Conservation (phyloP, 2,329 filamentous ascomycete species). For the Sclerotinia nivalis region DNA sequence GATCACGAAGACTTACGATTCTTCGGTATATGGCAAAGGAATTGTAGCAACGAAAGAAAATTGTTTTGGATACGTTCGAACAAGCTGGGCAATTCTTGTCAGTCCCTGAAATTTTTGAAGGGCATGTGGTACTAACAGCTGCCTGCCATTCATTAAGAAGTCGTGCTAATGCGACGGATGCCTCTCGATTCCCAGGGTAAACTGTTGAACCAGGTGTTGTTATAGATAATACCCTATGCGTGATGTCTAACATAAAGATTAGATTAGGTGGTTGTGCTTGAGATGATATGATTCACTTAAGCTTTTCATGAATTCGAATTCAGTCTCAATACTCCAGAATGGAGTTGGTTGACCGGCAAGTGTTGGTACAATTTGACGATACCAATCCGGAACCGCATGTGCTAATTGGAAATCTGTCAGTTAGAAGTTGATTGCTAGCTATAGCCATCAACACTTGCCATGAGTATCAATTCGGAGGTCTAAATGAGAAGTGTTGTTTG, state of each 20-base stretch:
- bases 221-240: slow-evolving; percentile 12
- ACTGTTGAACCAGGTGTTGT: slow-evolving; percentile 1
- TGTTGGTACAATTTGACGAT: neutral
- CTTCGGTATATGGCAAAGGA: slow-evolving; percentile 8
- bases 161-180: slow-evolving; percentile 5
- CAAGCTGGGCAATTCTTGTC: neutral
- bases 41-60: slow-evolving; percentile 15
- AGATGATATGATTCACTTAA: neutral
- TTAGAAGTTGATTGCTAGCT: neutral
- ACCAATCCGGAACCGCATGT: slow-evolving; percentile 7
- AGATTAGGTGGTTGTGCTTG: neutral
- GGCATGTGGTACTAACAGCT: neutral
- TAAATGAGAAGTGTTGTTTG: neutral
- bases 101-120: neutral
- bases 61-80: neutral
- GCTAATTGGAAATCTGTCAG: neutral
- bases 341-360: slow-evolving; percentile 1
- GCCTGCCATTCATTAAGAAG: slow-evolving; percentile 12
- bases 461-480: slow-evolving; percentile 11
- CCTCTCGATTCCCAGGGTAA: neutral
- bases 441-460: neutral
- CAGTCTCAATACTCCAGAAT: slow-evolving; percentile 3
- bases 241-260: slow-evolving; percentile 1
- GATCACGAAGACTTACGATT: neutral
- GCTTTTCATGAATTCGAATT: slow-evolving; percentile 10